A percentile compares a stretch with the other conserved stretches of the same genome.
phyloP scores from a whole-genome alignment of 345 rosid genomes.

The Abelmoschus esculentus region DNA sequence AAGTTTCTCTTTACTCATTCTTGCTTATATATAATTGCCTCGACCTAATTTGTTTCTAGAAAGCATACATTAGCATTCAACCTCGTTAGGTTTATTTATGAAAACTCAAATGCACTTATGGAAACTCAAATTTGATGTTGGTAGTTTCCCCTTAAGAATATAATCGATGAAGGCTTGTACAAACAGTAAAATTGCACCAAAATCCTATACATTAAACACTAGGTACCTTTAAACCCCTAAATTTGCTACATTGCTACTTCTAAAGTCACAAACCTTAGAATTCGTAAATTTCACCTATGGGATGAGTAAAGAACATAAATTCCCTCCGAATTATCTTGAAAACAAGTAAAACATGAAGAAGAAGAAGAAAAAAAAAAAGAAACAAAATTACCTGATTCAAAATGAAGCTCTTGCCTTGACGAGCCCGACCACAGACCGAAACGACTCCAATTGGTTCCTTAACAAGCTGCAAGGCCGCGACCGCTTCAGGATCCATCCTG shows the following conservation, averaged over 20 bases:
- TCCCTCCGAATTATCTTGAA: neutral
- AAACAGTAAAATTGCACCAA: neutral
- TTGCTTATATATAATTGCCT: neutral
- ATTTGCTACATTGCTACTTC: neutral
- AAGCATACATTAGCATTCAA: neutral
- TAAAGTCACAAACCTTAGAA: conserved; percentile 20
- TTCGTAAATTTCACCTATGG: neutral
- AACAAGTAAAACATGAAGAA: neutral
- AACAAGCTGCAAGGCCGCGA: conserved; percentile 83
- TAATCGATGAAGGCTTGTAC: neutral
- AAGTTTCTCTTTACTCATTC: neutral
- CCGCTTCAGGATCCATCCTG: conserved; percentile 98
- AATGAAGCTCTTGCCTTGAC: conserved; percentile 95
- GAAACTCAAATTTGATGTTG: neutral
- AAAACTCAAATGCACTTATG: neutral
- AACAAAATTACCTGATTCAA: conserved; percentile 64
- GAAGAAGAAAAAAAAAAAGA: no score
- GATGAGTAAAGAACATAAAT: neutral
- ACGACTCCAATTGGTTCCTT: conserved; percentile 92
- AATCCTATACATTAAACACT: neutral
- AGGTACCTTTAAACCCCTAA: conserved; percentile 2
- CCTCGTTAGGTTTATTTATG: neutral
- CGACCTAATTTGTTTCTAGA: neutral
- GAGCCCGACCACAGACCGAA: conserved; percentile 96
- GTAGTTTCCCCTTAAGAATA: neutral